Percentiles rank a stretch among this genome's conserved stretches.
Evolutionary conservation across 148 eudicot species (phyloP).

Genomic region (Selenicereus undatus): DNA sequence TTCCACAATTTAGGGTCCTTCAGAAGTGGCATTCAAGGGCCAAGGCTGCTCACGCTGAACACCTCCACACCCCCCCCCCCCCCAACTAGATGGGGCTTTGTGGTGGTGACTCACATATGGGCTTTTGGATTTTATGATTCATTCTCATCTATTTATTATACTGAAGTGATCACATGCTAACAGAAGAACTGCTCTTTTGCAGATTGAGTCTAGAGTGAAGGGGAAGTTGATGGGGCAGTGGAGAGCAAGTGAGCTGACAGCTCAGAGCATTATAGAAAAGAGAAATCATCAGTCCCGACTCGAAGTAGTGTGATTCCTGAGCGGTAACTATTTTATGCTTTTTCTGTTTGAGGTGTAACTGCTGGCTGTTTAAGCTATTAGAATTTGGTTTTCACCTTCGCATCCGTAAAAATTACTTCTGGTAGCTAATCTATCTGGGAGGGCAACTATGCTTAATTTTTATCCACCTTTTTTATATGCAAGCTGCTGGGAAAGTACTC

Average conservation of each 20-base stretch:
- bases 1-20: not conserved
- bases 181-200: not conserved
- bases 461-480: conserved; percentile 2
- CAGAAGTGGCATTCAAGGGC: not conserved
- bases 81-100: too few relatives aligned
- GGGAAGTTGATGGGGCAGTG: not conserved
- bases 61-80: too few relatives aligned
- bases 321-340: conserved; percentile 14
- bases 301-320: conserved; percentile 13
- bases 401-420: not conserved
- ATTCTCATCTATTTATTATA: not conserved
- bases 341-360: conserved; percentile 15
- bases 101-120: not conserved
- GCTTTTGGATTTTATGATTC: not conserved
- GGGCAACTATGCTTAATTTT: not conserved
- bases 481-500: not conserved
- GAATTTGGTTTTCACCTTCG: not conserved
- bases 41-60: too few relatives aligned
- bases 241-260: not conserved
- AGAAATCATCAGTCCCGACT: not conserved
- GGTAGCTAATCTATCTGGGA: not conserved
- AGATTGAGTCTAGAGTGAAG: conserved; percentile 16
- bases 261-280: not conserved
- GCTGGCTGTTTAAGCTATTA: not conserved
- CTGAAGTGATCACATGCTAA: conserved; percentile 3